phyloP scores from a whole-genome alignment of 495 filamentous ascomycete genomes.

The Friedmanniomyces simplex region DNA sequence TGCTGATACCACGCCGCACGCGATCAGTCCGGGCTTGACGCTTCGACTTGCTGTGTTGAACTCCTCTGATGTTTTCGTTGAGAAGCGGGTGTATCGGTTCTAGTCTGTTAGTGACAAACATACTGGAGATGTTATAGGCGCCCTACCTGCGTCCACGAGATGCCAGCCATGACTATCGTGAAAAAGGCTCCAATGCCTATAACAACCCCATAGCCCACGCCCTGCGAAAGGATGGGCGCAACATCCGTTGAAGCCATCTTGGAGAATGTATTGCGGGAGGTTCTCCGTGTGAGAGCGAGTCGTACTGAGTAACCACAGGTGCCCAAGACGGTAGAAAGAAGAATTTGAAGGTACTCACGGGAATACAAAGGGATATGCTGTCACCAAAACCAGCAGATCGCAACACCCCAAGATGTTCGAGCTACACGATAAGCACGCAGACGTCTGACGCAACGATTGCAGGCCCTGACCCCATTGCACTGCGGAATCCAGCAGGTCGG shows the following conservation, averaged over 20 bases:
- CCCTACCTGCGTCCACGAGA: conserved; percentile 31
- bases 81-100: conserved; percentile 34
- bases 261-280: not conserved
- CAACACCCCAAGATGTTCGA: not conserved
- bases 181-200: conserved; percentile 40
- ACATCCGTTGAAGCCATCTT: not conserved
- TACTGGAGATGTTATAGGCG: no score
- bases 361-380: not conserved
- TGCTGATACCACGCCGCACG: conserved; percentile 79
- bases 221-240: conserved; percentile 15
- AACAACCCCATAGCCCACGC: conserved; percentile 40
- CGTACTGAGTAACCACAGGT: not conserved
- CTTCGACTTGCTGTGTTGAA: conserved; percentile 92
- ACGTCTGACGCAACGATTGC: not conserved
- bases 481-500: not conserved
- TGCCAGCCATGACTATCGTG: conserved; percentile 35
- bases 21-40: conserved; percentile 85
- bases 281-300: no score
- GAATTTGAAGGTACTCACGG: not conserved
- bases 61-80: conserved; percentile 74
- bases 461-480: not conserved
- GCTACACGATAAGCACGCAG: not conserved
- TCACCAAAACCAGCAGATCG: not conserved
- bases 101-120: no score
- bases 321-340: not conserved